phyloP scores from a whole-genome alignment of 192 early-diverging fungal species.

The Linnemannia schmuckeri region DNA sequence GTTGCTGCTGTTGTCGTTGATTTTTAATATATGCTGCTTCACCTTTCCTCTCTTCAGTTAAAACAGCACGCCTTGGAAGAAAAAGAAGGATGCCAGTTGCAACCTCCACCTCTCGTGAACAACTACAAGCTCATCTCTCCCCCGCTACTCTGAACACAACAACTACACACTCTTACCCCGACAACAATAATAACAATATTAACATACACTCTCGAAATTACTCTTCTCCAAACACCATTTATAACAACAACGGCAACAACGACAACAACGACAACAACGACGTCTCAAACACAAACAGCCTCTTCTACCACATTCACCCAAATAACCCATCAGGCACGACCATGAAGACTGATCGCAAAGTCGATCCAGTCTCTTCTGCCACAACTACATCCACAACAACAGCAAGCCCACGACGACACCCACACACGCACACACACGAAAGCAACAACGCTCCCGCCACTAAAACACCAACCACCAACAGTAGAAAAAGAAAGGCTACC shows the following conservation, averaged over 20 bases:
- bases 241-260: not conserved
- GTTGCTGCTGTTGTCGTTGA: too few species aligned
- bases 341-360: slow-evolving; percentile 40
- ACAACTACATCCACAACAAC: slow-evolving; percentile 2
- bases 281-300: slow-evolving; percentile 4
- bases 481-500: slow-evolving; percentile 10
- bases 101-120: not conserved
- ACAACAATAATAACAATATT: not conserved
- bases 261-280: not conserved
- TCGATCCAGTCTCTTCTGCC: slow-evolving; percentile 15
- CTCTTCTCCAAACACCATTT: not conserved
- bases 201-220: not conserved
- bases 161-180: not conserved
- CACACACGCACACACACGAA: not conserved
- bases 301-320: not conserved
- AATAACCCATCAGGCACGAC: not conserved
- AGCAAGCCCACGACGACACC: slow-evolving; percentile 2
- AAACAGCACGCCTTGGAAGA: not conserved
- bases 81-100: not conserved
- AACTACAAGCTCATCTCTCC: not conserved
- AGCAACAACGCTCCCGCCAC: not conserved
- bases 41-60: not conserved
- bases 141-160: not conserved
- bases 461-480: slow-evolving; percentile 7
- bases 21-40: not conserved